Evolutionary conservation across 1,284 basidiomycete species (phyloP).

Genomic region (Trametes pubescens): DNA sequence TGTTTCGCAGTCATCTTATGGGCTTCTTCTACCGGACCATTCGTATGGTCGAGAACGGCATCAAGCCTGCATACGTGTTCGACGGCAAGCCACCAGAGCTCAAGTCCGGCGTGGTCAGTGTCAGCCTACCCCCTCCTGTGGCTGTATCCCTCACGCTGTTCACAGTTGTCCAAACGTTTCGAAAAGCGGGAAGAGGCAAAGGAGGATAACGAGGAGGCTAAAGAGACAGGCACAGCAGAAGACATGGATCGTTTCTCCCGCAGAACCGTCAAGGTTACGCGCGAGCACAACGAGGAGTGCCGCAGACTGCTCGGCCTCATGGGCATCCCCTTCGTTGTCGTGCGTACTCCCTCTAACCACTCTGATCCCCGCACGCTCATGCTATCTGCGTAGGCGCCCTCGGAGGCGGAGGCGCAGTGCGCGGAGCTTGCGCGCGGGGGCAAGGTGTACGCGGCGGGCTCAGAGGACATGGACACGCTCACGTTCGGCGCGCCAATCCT

Average conservation of each 20-base stretch:
- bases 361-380: too few species aligned
- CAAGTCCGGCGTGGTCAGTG: slow-evolving; percentile 93
- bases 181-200: slow-evolving; percentile 93
- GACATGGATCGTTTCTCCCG: slow-evolving; percentile 93
- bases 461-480: slow-evolving; percentile 99
- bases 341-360: slow-evolving; percentile 50
- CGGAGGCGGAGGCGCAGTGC: slow-evolving; percentile 98
- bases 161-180: slow-evolving; percentile 91
- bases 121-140: neutral
- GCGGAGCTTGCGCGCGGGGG: slow-evolving; percentile 96
- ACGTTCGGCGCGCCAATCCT: slow-evolving; percentile 95
- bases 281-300: slow-evolving; percentile 97
- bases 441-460: slow-evolving; percentile 95
- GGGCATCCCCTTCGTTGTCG: slow-evolving; percentile 96
- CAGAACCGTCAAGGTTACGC: slow-evolving; percentile 94
- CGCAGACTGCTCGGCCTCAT: slow-evolving; percentile 88
- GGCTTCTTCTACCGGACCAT: slow-evolving; percentile 98
- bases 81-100: slow-evolving; percentile 98
- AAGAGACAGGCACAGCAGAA: slow-evolving; percentile 92
- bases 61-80: slow-evolving; percentile 98
- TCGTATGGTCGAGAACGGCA: slow-evolving; percentile 98
- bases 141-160: neutral
- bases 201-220: slow-evolving; percentile 94
- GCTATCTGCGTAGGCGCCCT: slow-evolving; percentile 76
- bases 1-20: slow-evolving; percentile 83